Base-by-base conservation (phyloP, 352 stramenopile genomes). In the Pythium aristosporum region DNA sequence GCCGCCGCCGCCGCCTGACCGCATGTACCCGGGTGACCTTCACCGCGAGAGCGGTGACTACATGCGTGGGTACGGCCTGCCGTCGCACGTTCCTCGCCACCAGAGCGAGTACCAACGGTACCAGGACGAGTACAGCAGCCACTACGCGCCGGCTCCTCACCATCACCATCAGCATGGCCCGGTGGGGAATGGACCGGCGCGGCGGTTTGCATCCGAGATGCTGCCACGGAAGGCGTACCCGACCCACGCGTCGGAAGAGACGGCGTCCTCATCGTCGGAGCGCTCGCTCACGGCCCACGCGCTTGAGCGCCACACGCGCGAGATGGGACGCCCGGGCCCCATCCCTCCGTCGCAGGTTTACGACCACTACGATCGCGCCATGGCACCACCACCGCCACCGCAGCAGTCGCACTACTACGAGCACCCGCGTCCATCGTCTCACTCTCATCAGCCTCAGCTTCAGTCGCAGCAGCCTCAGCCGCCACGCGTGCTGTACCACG, bases 231-330 rank as follows among this genome's bases (percentile, higher is more conserved):
- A 63, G 23, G 21, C 36, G 15, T 43, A 42, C 41, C 23, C 23
- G n/a, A 28, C 41, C 11, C 55, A 44, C 30, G 9, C 46, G 7
- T 66, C 64, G 8, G 63, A 76, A 12, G 72, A 70, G 47, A 83
- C 71, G 6, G 63, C 44, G 21, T 71, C 68, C 54, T 66, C 67
- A 2, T 69, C 68, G 47, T 42, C 72, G 44, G 58, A 65, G 25
- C 52, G 73, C 32, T 68, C 63, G 49, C 69, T 87, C 56, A 87
- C 77, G 28, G 79, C 77, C 10, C 79, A 79, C 54, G 46, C 79
- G 46, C 71, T 87, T 18, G 77, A 75, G 20, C 65, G 77, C 36
- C 77, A 87, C 44, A 87, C 77, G 30, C 76, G 80, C 28, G 58
- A 77, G 37, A 82, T 81, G 72, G 77, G 72, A 0, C 75, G 72